Base-by-base conservation (phyloP, 2,329 filamentous ascomycete genomes). In the Paecilomyces variotii region DNA sequence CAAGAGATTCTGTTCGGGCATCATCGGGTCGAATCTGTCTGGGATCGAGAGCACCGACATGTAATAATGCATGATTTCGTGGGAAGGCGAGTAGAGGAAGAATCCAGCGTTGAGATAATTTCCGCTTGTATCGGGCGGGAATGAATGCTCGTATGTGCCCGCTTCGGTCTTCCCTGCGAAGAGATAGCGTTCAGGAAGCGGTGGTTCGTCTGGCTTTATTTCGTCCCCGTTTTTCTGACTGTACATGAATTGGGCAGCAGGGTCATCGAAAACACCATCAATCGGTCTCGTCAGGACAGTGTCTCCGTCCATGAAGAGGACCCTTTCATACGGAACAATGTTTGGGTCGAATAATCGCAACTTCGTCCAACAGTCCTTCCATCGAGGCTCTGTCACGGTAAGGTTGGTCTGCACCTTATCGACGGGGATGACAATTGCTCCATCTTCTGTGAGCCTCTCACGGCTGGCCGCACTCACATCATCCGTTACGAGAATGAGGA, bases 251-350 rank as follows among this genome's bases (percentile, higher is more conserved):
- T 35, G 32, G 30, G 19, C 7, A 26, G 25, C 64, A 10, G 62
- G 59, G 12, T 73, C 72, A 25, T 71, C 64, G 61, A 79, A 79
- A 24, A 77, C 72, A 11, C 61, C 66, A 59, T 78, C 75, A 10
- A 79, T 63, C 0, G 64, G 69, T 2, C 63, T 59, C 2, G 67
- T 71, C 39, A 79, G 61, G 19, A 78, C 57, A 9, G 70, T 76
- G 62, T 80, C 78, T 26, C 75, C 72, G 60, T 80, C 77, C 60
- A 79, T 65, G 62, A 77, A 78, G n/a, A 77, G 67, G 27, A 79
- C 61, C 4, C 74, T 70, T 10, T 74, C 68, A 63, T 73, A 79
- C 55, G 78, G 63, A 3, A 70, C 72, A 68, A 76, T 68, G 53
- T 56, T 57, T 76, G 51, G 51, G 10, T 53, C 67, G 51, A 78